Conservation (phyloP, 768 basidiomycete genomes). For the Termitomyces sp. region DNA sequence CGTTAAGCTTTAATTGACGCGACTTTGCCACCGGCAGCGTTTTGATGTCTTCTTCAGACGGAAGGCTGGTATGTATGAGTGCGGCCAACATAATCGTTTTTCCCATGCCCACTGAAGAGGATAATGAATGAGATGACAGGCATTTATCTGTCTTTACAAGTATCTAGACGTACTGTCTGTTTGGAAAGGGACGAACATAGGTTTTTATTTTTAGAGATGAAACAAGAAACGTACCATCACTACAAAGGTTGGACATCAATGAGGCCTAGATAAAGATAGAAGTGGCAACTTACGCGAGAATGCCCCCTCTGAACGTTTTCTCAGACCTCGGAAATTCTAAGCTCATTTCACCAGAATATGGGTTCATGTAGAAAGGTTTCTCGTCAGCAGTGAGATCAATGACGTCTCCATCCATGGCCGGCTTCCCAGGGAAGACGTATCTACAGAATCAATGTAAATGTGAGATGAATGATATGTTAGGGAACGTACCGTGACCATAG, state of each 20-base stretch:
- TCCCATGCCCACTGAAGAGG: slow-evolving; percentile 80
- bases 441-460: slow-evolving; percentile 28
- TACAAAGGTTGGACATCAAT: background rate
- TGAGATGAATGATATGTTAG: background rate
- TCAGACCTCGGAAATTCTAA: slow-evolving; percentile 81
- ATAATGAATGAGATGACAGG: slow-evolving; percentile 3
- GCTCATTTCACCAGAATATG: slow-evolving; percentile 87
- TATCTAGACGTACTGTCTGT: slow-evolving; percentile 17
- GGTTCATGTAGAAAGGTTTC: slow-evolving; percentile 80
- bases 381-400: slow-evolving; percentile 84
- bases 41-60: slow-evolving; percentile 32
- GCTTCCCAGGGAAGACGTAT: slow-evolving; percentile 68
- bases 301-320: slow-evolving; percentile 76
- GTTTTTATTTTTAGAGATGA: slow-evolving; percentile 1
- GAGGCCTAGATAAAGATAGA: slow-evolving; percentile 15
- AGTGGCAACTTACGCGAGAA: slow-evolving; percentile 65
- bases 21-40: slow-evolving; percentile 29
- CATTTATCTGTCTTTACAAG: background rate
- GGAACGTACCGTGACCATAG: slow-evolving; percentile 79
- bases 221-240: slow-evolving; percentile 12
- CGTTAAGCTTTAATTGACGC: slow-evolving; percentile 59
- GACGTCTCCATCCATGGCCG: slow-evolving; percentile 39
- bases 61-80: slow-evolving; percentile 76
- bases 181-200: background rate
- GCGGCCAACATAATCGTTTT: slow-evolving; percentile 93